Evolutionary conservation across 768 basidiomycete species (phyloP), one percentile per base, ranked within the genome.

Genomic region (Termitomyces sp.): DNA sequence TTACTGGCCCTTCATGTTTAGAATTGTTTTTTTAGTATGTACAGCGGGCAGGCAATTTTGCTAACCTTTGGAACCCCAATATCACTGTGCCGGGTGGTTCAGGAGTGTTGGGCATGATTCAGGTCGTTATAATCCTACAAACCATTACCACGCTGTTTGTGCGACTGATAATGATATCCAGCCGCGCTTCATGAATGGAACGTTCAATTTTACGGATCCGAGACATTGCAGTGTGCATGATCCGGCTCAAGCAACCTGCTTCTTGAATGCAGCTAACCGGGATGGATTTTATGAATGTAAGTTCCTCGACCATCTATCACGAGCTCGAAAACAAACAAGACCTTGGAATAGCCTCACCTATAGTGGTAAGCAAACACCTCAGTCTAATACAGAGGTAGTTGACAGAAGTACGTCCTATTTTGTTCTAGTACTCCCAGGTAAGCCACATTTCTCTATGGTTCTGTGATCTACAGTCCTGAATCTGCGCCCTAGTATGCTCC

Each of bases 181-280:
- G 83, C 83, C 79, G 7, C 75, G 79, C 18, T 81, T 80, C 54
- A 74, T 75, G 1, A 76, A 83, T 61, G 84, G 85, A 4, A 78
- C 77, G 0, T 87, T 80, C 69, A 82, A 80, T 64, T 84, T 77
- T 58, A 87, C 85, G 1, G 85, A 87, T 66, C 85, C 85, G 4
- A 72, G 85, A 38, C 84, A 86, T 64, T 87, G 85, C 64, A 85
- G 84, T 63, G 74, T 82, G 43, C 79, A 87, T 58, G 84, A 86
- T 61, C 85, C 84, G 0, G 68, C 68, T 3, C 70, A 75, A 24
- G 75, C 84, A 1, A 84, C 83, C 0, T 87, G 85, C 61, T 86
- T 83, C 71, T 66, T 87, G 58, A 78, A 84, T 60, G 77, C 80
- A 12, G 74, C 70, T 16, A 79, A 80, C 33, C 67, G 75, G 12